Evolutionary conservation across 192 early-diverging fungal genomes (phyloP).

Genomic region (Umbelopsis isabellina): DNA sequence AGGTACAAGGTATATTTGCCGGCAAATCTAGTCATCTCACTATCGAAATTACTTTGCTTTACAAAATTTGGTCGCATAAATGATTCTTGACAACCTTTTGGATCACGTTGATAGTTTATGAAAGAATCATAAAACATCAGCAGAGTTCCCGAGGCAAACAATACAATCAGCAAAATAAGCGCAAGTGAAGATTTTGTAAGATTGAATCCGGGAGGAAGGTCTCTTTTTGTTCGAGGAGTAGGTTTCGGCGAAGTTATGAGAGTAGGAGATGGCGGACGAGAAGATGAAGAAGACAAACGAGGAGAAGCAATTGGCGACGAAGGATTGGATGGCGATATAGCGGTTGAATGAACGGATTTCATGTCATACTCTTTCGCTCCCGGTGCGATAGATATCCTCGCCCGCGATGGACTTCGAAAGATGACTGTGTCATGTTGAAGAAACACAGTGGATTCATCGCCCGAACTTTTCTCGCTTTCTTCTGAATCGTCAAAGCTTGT

Average conservation of each 20-base stretch:
- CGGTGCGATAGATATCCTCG: background rate
- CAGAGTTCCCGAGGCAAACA: slow-evolving; percentile 29
- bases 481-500: slow-evolving; percentile 20
- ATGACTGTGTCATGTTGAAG: slow-evolving; percentile 13
- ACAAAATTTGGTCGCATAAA: slow-evolving; percentile 60
- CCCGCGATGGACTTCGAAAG: background rate
- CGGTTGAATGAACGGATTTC: slow-evolving; percentile 1
- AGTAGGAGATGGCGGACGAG: slow-evolving; percentile 1
- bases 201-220: slow-evolving; percentile 14
- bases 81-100: slow-evolving; percentile 52
- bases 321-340: slow-evolving; percentile 13
- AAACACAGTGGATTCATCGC: slow-evolving; percentile 17
- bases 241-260: background rate
- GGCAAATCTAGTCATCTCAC: slow-evolving; percentile 60
- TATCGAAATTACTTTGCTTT: slow-evolving; percentile 51
- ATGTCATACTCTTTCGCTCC: background rate
- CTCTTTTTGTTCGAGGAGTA: background rate
- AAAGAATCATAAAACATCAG: slow-evolving; percentile 62
- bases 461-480: slow-evolving; percentile 15
- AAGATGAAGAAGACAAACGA: slow-evolving; percentile 6
- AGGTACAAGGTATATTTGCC: slow-evolving; percentile 78
- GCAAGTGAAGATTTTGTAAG: slow-evolving; percentile 5
- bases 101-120: slow-evolving; percentile 65
- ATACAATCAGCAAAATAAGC: slow-evolving; percentile 15
- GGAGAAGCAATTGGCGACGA: slow-evolving; percentile 9